Evolutionary conservation across 257 asterid species (phyloP).

Genomic region (Galeopsis tetrahit): DNA sequence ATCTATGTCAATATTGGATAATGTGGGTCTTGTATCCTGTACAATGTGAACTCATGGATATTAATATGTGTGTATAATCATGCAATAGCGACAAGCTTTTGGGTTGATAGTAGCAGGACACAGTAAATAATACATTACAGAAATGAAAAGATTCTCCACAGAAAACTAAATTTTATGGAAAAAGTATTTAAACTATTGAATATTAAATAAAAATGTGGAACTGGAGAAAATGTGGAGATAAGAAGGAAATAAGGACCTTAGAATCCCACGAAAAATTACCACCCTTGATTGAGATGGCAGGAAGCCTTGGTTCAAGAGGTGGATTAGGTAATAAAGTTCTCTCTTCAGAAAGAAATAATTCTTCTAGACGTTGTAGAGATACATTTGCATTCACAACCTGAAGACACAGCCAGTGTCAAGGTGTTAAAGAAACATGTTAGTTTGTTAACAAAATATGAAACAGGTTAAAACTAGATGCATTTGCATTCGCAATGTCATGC

Average conservation of each 20-base stretch:
- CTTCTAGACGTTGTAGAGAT: constrained; percentile 84
- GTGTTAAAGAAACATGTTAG: constrained; percentile 22
- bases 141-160: neutral
- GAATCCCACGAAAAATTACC: constrained; percentile 85
- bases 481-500: neutral
- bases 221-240: neutral
- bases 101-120: constrained; percentile 19
- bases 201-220: neutral
- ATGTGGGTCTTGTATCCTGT: constrained; percentile 76
- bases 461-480: constrained; percentile 6
- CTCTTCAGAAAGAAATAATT: constrained; percentile 80
- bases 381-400: constrained; percentile 93
- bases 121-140: constrained; percentile 6
- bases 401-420: constrained; percentile 22
- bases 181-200: constrained; percentile 13
- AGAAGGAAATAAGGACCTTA: constrained; percentile 51
- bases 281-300: constrained; percentile 77
- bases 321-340: constrained; percentile 80
- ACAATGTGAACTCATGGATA: constrained; percentile 19
- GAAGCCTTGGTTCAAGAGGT: constrained; percentile 64
- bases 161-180: constrained; percentile 10
- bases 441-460: constrained; percentile 20
- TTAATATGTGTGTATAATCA: constrained; percentile 19
- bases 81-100: constrained; percentile 21
- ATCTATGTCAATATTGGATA: constrained; percentile 74